phyloP scores from a whole-genome alignment of 306 rosid species.

The Citrullus mucosospermus region DNA sequence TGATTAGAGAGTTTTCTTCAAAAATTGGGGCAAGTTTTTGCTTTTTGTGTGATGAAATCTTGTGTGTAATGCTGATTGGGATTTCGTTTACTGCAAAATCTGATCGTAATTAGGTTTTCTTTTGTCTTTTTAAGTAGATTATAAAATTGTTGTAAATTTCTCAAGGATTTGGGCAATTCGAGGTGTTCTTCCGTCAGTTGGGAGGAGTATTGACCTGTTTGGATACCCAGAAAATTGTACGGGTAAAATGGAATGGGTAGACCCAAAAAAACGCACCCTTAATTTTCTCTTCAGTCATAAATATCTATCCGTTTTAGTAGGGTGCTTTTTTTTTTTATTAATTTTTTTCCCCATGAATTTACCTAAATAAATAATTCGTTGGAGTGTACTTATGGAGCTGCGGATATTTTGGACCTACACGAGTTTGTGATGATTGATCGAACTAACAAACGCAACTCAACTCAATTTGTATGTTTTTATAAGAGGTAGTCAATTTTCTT shows the following conservation, averaged over 20 bases:
- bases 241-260: neutral
- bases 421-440: too few species aligned
- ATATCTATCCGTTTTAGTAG: too few species aligned
- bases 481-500: too few species aligned
- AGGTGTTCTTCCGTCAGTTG: neutral
- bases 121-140: neutral
- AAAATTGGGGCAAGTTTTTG: neutral
- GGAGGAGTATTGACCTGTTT: neutral
- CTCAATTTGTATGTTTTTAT: too few species aligned
- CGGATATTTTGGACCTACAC: too few species aligned
- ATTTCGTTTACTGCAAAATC: neutral
- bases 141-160: neutral
- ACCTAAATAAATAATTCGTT: too few species aligned
- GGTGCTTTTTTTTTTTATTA: too few species aligned
- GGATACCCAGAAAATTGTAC: neutral
- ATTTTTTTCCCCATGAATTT: too few species aligned
- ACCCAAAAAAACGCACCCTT: too few species aligned
- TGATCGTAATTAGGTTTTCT: neutral
- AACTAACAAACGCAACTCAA: too few species aligned
- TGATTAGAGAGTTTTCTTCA: neutral
- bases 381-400: too few species aligned
- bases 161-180: neutral
- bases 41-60: neutral
- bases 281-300: neutral
- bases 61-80: neutral